Base-by-base conservation (phyloP, 176 grass and related monocot genomes). In the Eragrostis nindensis region DNA sequence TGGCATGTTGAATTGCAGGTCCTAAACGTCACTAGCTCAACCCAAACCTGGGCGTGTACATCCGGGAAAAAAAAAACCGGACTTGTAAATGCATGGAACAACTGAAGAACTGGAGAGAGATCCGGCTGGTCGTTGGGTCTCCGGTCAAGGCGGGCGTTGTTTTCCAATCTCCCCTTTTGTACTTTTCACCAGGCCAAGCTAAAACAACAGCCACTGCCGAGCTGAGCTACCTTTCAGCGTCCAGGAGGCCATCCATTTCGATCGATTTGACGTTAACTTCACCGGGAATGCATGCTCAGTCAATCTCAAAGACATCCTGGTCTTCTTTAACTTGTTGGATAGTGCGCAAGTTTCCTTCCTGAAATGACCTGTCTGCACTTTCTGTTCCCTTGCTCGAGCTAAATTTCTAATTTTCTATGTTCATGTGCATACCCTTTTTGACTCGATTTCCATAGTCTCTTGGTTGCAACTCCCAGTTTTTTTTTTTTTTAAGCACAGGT, bases 91-190 rank as follows among this genome's bases (percentile, higher is more conserved):
- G 56, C 29, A 49, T 9, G 29, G 16, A 44, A 49, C 10, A 26
- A n/a, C 63, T 73, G 59, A 83, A 79, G 49, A 74, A 61, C 12
- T 41, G 4, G 3, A 76, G 57, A 39, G 40, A 70, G 56, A 42
- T 43, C 63, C 7, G 10, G 57, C 82, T 75, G 49, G 61, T 75
- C 54, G 8, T 32, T 50, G 12, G 63, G 49, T 69, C 86, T 66
- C 75, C 69, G 44, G 81, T 88, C 86, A 84, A 88, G 61, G 32
- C 2, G 50, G 56, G 44, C 42, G 41, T 69, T 39, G 64, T 84
- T 74, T 54, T 45, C 59, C 76, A 62, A 53, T 26, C 56, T 2
- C 38, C 68, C 39, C 42, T 48, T 62, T 62, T 24, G 59, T 11
- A 53, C 70, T 52, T 84, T 89, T 75, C 70, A 74, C 52, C 45